phyloP scores from a whole-genome alignment of 2,329 filamentous ascomycete genomes.

The Camillea tinctor region DNA sequence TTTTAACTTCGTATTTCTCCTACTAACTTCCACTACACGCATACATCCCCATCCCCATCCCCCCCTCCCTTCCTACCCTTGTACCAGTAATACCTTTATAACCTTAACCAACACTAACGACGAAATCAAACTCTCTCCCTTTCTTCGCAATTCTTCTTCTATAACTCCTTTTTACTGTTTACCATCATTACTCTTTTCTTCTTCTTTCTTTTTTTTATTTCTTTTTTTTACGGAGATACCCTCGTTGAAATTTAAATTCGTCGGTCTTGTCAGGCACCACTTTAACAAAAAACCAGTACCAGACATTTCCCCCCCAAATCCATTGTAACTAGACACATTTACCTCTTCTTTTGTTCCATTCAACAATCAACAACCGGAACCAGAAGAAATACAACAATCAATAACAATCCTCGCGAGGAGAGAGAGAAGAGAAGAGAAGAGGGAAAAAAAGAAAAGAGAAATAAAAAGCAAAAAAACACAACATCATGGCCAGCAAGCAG shows the following conservation, averaged over 20 bases:
- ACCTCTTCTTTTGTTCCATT: conserved; percentile 11
- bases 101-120: too few species aligned
- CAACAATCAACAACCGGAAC: background rate
- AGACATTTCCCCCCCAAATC: background rate
- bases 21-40: too few species aligned
- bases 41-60: too few species aligned
- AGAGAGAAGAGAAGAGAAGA: too few species aligned
- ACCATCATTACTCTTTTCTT: too few species aligned
- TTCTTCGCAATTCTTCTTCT: background rate
- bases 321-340: conserved; percentile 20
- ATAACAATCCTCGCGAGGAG: too few species aligned
- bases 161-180: background rate
- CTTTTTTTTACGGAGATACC: background rate
- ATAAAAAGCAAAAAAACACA: too few species aligned
- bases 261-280: background rate
- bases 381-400: background rate
- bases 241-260: background rate
- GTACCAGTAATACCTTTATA: background rate
- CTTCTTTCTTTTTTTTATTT: background rate
- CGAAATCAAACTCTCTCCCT: background rate
- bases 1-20: background rate
- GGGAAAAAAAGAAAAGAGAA: too few species aligned
- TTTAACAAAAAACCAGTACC: background rate
- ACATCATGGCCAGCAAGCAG: conserved; percentile 67
- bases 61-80: background rate